Percentiles rank a stretch among this genome's conserved stretches.
phyloP scores from a whole-genome alignment of 148 eudicot genomes.

The Rheum nobile region DNA sequence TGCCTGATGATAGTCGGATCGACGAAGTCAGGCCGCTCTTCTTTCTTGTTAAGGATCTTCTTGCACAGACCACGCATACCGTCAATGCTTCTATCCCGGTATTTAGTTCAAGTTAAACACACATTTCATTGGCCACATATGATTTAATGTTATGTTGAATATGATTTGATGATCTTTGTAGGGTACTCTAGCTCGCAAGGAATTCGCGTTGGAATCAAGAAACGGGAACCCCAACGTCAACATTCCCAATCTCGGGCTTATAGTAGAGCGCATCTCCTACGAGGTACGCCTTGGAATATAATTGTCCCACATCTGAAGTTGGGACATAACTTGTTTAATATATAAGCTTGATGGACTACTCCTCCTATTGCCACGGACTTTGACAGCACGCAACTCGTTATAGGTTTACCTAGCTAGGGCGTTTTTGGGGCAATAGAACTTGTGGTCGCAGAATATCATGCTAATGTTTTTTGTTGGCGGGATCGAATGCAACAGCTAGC shows the following conservation, averaged over 20 bases:
- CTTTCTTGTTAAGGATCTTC: slow-evolving; percentile 11
- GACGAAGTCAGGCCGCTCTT: slow-evolving; percentile 12
- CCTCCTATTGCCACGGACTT: no score
- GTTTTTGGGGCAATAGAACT: no score
- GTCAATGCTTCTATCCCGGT: not conserved
- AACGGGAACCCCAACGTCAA: slow-evolving; percentile 11
- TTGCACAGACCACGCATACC: slow-evolving; percentile 8
- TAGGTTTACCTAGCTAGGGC: no score
- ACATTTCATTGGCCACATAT: no score
- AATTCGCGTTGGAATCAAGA: not conserved
- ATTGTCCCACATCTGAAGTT: no score
- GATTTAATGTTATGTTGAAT: not conserved
- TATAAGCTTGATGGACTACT: no score
- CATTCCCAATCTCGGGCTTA: slow-evolving; percentile 20
- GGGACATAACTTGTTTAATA: no score
- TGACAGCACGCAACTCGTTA: no score
- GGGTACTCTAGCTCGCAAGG: slow-evolving; percentile 11
- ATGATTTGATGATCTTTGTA: slow-evolving; percentile 4
- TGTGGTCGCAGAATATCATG: no score
- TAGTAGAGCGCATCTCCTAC: slow-evolving; percentile 26
- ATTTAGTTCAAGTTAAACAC: not conserved
- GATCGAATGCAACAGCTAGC: slow-evolving; percentile 20
- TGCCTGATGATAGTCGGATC: slow-evolving; percentile 6
- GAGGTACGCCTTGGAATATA: slow-evolving; percentile 25
- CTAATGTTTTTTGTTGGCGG: not conserved